Evolutionary conservation across 2,329 filamentous ascomycete genomes (phyloP).

Genomic region (Keithomyces neogunnii): DNA sequence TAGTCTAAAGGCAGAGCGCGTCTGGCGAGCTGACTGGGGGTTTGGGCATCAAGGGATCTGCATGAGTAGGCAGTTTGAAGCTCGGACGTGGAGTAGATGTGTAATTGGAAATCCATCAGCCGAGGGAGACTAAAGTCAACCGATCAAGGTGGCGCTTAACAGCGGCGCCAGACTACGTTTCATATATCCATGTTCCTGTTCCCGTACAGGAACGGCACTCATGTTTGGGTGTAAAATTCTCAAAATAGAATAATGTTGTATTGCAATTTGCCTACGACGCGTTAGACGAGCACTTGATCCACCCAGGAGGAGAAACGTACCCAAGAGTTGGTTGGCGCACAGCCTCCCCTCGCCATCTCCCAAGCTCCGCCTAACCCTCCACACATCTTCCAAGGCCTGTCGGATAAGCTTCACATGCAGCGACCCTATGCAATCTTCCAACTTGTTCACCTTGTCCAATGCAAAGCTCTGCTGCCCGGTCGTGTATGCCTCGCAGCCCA

Average conservation of each 20-base stretch:
- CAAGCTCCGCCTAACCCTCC: conserved; percentile 13
- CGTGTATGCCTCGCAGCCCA: conserved; percentile 18
- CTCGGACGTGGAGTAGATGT: too few species aligned
- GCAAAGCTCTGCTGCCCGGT: conserved; percentile 13
- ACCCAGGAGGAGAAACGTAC: background rate
- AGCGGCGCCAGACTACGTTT: too few species aligned
- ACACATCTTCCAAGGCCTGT: conserved; percentile 17
- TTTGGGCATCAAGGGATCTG: too few species aligned
- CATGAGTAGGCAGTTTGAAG: too few species aligned
- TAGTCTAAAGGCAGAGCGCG: too few species aligned
- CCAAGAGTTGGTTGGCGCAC: conserved; percentile 4
- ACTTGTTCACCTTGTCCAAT: conserved; percentile 17
- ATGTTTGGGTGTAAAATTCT: background rate
- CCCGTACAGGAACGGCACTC: too few species aligned
- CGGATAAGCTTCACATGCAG: conserved; percentile 17
- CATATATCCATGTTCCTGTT: too few species aligned
- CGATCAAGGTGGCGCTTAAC: too few species aligned
- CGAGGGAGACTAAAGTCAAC: too few species aligned
- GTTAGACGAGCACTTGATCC: background rate
- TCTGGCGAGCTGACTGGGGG: too few species aligned
- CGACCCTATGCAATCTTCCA: conserved; percentile 16
- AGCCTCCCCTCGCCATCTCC: conserved; percentile 12
- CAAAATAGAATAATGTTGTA: conserved; percentile 21
- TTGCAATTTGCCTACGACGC: conserved; percentile 12
- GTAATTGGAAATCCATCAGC: too few species aligned